Evolutionary conservation across 371 early-diverging fungal genomes (phyloP).

Genomic region (Mortierella sp.): DNA sequence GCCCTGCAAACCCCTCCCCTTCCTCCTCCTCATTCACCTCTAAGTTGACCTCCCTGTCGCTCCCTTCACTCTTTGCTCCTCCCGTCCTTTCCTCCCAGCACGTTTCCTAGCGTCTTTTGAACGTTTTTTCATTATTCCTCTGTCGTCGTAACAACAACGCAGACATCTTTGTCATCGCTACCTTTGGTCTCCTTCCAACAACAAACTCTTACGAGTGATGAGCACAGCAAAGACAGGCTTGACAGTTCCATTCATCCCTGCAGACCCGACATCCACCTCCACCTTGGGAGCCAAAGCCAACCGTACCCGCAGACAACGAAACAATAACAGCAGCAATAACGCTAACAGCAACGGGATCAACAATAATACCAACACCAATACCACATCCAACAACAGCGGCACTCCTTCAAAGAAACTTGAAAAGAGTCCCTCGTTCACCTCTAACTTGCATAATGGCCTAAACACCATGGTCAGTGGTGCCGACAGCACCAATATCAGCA

Average conservation of each 20-base stretch:
- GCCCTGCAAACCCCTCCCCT: background rate
- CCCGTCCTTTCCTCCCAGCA: background rate
- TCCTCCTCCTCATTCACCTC: conserved; percentile 1
- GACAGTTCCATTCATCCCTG: conserved; percentile 52
- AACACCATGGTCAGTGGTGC: conserved; percentile 12
- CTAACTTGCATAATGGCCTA: conserved; percentile 45
- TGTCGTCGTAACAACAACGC: background rate
- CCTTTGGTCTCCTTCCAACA: conserved; percentile 8
- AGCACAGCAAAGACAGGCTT: conserved; percentile 60
- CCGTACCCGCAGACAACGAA: conserved; percentile 37
- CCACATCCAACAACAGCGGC: background rate
- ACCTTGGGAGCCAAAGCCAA: conserved; percentile 20
- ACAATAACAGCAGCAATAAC: conserved; percentile 23
- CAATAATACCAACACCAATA: conserved; percentile 12
- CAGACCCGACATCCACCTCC: conserved; percentile 38
- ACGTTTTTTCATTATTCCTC: background rate
- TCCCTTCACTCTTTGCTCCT: background rate
- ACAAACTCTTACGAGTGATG: conserved; percentile 46
- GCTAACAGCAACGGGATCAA: too few species aligned
- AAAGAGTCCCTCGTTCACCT: conserved; percentile 48
- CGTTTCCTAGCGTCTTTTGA: background rate
- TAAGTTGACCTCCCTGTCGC: background rate
- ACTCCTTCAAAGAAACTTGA: conserved; percentile 42
- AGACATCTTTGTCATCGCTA: background rate
- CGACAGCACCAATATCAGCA: background rate